These are phyloP conservation scores for Phytophthora pisi DNA, from an alignment of 352 stramenopile genomes.

Conservation along the genomic window DNA sequence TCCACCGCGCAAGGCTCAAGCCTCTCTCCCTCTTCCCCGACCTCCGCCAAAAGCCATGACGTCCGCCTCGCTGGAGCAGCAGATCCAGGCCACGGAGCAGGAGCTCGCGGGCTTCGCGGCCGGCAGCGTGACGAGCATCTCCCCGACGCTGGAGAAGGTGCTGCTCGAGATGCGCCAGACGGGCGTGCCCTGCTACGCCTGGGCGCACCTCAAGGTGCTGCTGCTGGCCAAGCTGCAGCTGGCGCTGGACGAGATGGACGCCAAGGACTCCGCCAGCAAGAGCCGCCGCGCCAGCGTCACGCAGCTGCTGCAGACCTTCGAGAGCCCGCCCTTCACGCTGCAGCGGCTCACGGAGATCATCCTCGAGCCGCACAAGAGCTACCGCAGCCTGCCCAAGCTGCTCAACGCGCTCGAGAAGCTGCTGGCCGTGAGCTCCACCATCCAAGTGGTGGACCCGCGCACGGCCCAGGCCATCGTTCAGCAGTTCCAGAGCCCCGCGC, in stretches of 20 bases:
- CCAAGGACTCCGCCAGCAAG: slow-evolving; percentile 52
- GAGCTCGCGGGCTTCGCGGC: slow-evolving; percentile 71
- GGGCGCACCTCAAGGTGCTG: slow-evolving; percentile 71
- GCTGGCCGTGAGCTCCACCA: slow-evolving; percentile 70
- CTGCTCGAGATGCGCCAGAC: slow-evolving; percentile 72
- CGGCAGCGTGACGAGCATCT: slow-evolving; percentile 48
- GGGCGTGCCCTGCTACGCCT: slow-evolving; percentile 76
- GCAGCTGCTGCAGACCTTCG: slow-evolving; percentile 67
- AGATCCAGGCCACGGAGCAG: slow-evolving; percentile 73
- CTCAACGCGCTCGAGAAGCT: slow-evolving; percentile 87
- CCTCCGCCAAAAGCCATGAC: slow-evolving; percentile 11
- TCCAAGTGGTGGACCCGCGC: slow-evolving; percentile 66
- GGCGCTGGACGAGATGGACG: slow-evolving; percentile 64
- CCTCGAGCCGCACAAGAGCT: slow-evolving; percentile 66
- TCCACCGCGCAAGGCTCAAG: not conserved
- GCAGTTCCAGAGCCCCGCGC: slow-evolving; percentile 38
- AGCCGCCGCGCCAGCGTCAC: slow-evolving; percentile 57
- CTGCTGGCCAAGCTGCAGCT: slow-evolving; percentile 60
- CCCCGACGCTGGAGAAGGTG: slow-evolving; percentile 60
- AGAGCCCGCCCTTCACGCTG: slow-evolving; percentile 81
- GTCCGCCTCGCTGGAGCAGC: slow-evolving; percentile 38
- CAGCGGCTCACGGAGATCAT: slow-evolving; percentile 84
- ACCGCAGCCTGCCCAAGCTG: slow-evolving; percentile 80
- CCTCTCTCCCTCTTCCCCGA: too few species aligned
- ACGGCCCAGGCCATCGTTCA: slow-evolving; percentile 31